Evolutionary conservation across 495 filamentous ascomycete species (phyloP).

Genomic region (Neurospora intermedia): DNA sequence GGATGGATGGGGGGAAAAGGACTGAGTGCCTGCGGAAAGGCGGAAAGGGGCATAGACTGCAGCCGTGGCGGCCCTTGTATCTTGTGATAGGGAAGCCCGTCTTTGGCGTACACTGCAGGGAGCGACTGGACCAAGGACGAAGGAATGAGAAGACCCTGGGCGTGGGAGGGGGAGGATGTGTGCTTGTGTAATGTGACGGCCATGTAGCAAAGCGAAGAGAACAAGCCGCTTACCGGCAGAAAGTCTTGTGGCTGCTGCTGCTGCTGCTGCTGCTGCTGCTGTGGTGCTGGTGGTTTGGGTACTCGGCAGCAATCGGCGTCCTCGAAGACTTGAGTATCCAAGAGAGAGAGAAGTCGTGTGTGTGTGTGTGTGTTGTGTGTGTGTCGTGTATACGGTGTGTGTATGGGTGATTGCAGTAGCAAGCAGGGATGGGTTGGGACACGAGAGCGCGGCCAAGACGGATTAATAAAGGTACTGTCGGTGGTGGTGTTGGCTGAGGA

Average conservation of each 20-base stretch:
- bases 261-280: background rate
- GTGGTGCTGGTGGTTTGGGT: background rate
- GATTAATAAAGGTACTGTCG: background rate
- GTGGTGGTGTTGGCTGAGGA: constrained; percentile 1
- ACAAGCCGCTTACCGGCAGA: constrained; percentile 2
- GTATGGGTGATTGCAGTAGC: constrained; percentile 7
- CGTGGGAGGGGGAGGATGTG: background rate
- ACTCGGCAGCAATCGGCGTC: constrained; percentile 3
- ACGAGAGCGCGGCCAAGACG: background rate
- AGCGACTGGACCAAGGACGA: background rate
- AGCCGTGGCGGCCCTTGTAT: constrained; percentile 16
- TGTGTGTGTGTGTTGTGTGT: background rate
- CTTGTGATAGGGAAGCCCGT: constrained; percentile 12
- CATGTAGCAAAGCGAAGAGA: constrained; percentile 4
- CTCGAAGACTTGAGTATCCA: constrained; percentile 1
- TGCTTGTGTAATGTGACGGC: constrained; percentile 10
- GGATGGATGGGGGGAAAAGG: constrained; percentile 21
- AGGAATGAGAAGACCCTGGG: constrained; percentile 4
- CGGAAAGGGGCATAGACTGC: constrained; percentile 29
- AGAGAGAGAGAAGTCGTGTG: background rate
- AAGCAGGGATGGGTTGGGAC: background rate
- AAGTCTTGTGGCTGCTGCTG: constrained; percentile 1
- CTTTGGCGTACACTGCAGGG: background rate
- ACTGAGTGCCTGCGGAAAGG: constrained; percentile 25
- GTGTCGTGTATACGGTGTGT: background rate